Conservation (phyloP, 2,329 filamentous ascomycete species). For the Cladosporium sp. region DNA sequence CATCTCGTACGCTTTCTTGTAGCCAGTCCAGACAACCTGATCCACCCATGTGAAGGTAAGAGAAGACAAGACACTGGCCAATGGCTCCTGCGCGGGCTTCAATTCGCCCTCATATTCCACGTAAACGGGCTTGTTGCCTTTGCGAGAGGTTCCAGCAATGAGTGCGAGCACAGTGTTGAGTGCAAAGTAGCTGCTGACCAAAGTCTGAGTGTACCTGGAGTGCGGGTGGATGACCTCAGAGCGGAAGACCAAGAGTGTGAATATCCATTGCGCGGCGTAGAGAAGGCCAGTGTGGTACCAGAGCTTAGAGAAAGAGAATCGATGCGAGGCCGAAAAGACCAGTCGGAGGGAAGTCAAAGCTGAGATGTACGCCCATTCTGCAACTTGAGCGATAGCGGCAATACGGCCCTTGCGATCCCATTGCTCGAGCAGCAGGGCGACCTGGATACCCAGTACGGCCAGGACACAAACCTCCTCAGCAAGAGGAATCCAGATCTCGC, state of each 20-base stretch:
- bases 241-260: conserved; percentile 75
- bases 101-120: conserved; percentile 88
- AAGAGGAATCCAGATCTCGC: conserved; percentile 68
- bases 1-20: conserved; percentile 80
- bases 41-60: conserved; percentile 92
- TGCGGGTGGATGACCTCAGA: conserved; percentile 78
- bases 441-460: conserved; percentile 70
- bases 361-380: conserved; percentile 80
- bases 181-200: conserved; percentile 73
- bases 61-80: conserved; percentile 85
- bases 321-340: conserved; percentile 59
- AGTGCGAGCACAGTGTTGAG: conserved; percentile 72
- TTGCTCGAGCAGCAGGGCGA: conserved; percentile 62
- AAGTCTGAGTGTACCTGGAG: conserved; percentile 61
- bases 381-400: conserved; percentile 66
- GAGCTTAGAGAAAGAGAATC: conserved; percentile 69
- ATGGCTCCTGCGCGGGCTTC: conserved; percentile 81
- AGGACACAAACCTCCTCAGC: conserved; percentile 75
- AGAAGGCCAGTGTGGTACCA: conserved; percentile 93
- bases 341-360: conserved; percentile 73
- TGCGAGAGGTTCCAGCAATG: conserved; percentile 79
- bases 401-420: conserved; percentile 58
- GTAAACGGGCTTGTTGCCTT: conserved; percentile 86
- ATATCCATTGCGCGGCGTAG: conserved; percentile 81
- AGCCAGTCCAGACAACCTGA: conserved; percentile 83